Evolutionary conservation across 345 rosid genomes (phyloP).

Genomic region (Bretschneidera sinensis): DNA sequence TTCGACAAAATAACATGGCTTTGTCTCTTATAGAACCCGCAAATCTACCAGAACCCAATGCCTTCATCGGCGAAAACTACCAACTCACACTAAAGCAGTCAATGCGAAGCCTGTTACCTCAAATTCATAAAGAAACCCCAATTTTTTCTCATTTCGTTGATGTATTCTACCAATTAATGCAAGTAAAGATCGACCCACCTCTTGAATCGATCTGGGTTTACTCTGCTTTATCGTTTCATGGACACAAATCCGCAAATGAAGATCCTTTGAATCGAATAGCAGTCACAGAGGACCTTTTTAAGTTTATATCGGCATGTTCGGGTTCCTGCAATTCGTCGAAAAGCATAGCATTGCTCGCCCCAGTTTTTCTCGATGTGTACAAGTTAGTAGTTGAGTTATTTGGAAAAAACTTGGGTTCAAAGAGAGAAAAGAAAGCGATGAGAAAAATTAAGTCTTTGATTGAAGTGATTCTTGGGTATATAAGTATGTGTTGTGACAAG

Average conservation of each 20-base stretch:
- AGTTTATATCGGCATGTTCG: constrained; percentile 40
- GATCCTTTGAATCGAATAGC: constrained; percentile 28
- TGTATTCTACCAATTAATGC: constrained; percentile 36
- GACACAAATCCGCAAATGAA: constrained; percentile 14
- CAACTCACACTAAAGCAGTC: constrained; percentile 24
- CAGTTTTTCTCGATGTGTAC: constrained; percentile 33
- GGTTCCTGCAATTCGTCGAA: constrained; percentile 26
- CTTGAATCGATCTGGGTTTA: constrained; percentile 54
- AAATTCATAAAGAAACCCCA: constrained; percentile 25
- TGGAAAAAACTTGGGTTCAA: constrained; percentile 24
- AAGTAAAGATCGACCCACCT: constrained; percentile 46
- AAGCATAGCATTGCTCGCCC: constrained; percentile 50
- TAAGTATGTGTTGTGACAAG: constrained; percentile 32
- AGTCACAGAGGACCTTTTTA: constrained; percentile 32
- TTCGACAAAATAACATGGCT: constrained; percentile 12
- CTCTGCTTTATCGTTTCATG: constrained; percentile 33
- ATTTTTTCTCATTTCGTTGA: constrained; percentile 28
- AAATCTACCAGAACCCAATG: constrained; percentile 3
- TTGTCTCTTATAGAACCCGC: background rate
- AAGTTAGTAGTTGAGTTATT: constrained; percentile 27
- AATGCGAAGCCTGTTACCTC: constrained; percentile 27
- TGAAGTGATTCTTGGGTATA: constrained; percentile 41
- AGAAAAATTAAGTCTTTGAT: constrained; percentile 32
- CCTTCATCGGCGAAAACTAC: constrained; percentile 29
- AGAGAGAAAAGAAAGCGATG: constrained; percentile 32